Evolutionary conservation across 2,329 filamentous ascomycete species (phyloP), one percentile per base, ranked within the genome.

Genomic region (Aureobasidium pullulans): DNA sequence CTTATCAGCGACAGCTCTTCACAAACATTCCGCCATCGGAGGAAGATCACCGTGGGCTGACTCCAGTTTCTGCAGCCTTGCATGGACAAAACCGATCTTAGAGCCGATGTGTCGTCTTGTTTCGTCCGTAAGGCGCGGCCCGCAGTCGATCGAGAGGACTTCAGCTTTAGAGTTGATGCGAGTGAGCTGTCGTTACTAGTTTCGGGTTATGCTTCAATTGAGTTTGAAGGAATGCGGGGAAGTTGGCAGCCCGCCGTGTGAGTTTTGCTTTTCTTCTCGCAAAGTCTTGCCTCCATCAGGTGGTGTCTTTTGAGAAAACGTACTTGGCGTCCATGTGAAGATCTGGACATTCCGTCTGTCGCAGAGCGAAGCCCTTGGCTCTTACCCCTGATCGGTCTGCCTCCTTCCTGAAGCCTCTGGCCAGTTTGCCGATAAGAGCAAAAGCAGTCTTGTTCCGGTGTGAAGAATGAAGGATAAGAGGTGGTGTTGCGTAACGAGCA

Each of bases 211-310:
- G 36, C 28, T 13, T 15, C 29, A 40, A 23, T 43, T 19, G 39
- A 43, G 37, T 54, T 54, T 54, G n/a, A 29, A 29, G 11, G 29
- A 40, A 15, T 42, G 50, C 43, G 50, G 50, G 39, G 50, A 54
- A 23, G 50, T 32, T 43, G 28, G 6, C 15, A 42, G 32, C 28
- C 6, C 34, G 36, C 37, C 37, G 19, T 42, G 37, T 43, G 36
- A 11, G 7, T 32, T 34, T 31, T 54, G 29, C 50, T 23, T 54
- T 43, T 54, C 50, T 34, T 23, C 19, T 7, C 39, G 11, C 39
- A 42, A 42, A 15, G 6, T 2, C 23, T 23, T 23, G 23, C 23
- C 23, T 23, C 3, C 23, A 23, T 23, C 23, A 23, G 23, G 23
- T 23, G 23, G 23, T 23, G 23, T 23, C 23, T 23, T 23, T 23